Evolutionary conservation across 768 basidiomycete genomes (phyloP).

Genomic region (Porphyrellus cyaneotinctus): DNA sequence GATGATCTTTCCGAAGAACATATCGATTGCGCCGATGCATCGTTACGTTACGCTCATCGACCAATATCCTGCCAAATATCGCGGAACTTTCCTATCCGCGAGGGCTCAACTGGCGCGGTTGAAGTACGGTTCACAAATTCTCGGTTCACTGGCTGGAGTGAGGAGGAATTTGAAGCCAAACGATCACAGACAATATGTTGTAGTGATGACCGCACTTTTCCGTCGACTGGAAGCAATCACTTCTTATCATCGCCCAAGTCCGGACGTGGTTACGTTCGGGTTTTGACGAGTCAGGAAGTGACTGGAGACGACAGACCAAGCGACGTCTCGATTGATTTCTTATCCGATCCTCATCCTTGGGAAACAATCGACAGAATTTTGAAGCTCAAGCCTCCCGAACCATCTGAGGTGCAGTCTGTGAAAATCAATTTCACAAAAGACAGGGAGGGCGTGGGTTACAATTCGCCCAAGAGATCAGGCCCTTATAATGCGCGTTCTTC

Average conservation of each 20-base stretch:
- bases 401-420: not conserved
- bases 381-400: slow-evolving; percentile 8
- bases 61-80: not conserved
- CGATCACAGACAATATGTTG: not conserved
- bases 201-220: not conserved
- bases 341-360: slow-evolving; percentile 32
- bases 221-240: not conserved
- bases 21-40: not conserved
- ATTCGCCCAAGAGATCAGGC: not conserved
- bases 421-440: slow-evolving; percentile 18
- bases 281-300: not conserved
- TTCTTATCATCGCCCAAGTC: not conserved
- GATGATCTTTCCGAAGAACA: not conserved
- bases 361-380: slow-evolving; percentile 29
- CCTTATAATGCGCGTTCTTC: not conserved
- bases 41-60: not conserved
- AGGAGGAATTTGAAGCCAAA: not conserved
- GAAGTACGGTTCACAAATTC: not conserved
- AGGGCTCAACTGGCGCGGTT: not conserved
- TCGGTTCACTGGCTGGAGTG: not conserved
- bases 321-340: slow-evolving; percentile 20
- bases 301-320: not conserved
- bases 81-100: not conserved
- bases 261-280: not conserved
- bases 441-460: slow-evolving; percentile 28